A percentile compares a stretch with the other conserved stretches of the same genome.
Evolutionary conservation across 306 rosid species (phyloP).

Genomic region (Comarum palustre): DNA sequence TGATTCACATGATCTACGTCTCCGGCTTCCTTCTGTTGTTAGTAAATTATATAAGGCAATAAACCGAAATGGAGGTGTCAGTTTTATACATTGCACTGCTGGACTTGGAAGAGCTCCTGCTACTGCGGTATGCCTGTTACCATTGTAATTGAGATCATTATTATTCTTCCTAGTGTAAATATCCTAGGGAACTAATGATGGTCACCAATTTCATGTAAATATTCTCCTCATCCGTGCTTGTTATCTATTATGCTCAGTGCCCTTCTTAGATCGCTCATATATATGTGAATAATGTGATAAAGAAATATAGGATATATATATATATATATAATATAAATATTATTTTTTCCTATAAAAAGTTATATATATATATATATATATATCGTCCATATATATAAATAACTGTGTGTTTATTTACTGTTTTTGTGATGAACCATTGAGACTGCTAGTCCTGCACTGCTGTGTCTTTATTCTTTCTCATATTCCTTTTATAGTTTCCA

Average conservation of each 20-base stretch:
- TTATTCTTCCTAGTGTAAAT: neutral
- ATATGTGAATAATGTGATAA: neutral
- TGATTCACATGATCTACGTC: slow-evolving; percentile 76
- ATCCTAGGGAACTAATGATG: neutral
- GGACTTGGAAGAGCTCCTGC: slow-evolving; percentile 99
- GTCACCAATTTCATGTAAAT: neutral
- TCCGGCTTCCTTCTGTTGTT: slow-evolving; percentile 73
- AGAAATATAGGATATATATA: neutral
- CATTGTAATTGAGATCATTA: neutral
- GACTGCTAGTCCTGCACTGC: too few relatives aligned
- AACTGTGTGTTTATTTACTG: neutral
- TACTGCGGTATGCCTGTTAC: slow-evolving; percentile 52
- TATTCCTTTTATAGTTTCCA: too few relatives aligned
- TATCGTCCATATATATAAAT: too few relatives aligned
- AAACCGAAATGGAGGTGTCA: slow-evolving; percentile 75
- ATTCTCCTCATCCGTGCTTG: neutral
- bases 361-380: too few relatives aligned
- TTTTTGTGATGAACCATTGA: too few relatives aligned
- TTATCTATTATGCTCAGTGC: neutral
- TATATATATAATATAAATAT: too few relatives aligned
- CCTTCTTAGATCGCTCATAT: neutral
- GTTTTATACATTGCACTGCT: slow-evolving; percentile 95
- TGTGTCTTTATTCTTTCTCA: too few relatives aligned
- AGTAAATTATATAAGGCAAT: slow-evolving; percentile 74
- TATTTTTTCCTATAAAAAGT: too few relatives aligned